phyloP scores from a whole-genome alignment of 108 stramenopile genomes.

The Aureococcus anophagefferens region DNA sequence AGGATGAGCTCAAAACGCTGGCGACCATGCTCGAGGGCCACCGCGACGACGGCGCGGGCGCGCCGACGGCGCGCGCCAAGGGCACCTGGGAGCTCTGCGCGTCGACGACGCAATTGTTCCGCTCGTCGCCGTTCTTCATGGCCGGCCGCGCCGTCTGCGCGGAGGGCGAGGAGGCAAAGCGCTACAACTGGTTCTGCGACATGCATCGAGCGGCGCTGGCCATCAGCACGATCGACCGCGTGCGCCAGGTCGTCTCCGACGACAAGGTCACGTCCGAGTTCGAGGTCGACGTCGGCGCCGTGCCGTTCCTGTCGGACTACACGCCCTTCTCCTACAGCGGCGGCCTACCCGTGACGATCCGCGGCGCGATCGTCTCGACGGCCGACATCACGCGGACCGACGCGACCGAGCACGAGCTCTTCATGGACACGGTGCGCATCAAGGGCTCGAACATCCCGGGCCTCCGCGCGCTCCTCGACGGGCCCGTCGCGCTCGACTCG shows the following conservation, averaged over 20 bases:
- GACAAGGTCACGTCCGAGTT: conserved; percentile 56
- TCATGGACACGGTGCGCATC: conserved; percentile 68
- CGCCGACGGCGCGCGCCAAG: no score
- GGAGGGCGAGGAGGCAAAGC: conserved; percentile 47
- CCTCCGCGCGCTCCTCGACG: conserved; percentile 52
- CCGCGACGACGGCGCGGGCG: no score
- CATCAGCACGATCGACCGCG: conserved; percentile 57
- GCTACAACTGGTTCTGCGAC: conserved; percentile 78
- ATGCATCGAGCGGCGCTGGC: conserved; percentile 71
- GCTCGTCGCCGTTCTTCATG: conserved; percentile 73
- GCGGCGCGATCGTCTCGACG: conserved; percentile 64
- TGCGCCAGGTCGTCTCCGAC: conserved; percentile 56
- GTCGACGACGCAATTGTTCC: conserved; percentile 61
- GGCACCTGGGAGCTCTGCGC: conserved; percentile 73
- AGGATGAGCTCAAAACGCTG: no score
- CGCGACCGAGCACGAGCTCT: conserved; percentile 59
- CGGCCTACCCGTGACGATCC: conserved; percentile 35
- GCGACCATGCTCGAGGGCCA: no score
- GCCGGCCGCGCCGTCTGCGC: conserved; percentile 66
- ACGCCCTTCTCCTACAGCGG: conserved; percentile 48
- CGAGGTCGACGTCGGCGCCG: conserved; percentile 60
- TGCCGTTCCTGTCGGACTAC: no score
- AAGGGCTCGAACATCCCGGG: conserved; percentile 66
- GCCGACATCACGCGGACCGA: conserved; percentile 45
- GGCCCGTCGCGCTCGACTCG: conserved; percentile 43